Conservation (phyloP, 2,329 filamentous ascomycete species). For the Thermothelomyces thermophilus region DNA sequence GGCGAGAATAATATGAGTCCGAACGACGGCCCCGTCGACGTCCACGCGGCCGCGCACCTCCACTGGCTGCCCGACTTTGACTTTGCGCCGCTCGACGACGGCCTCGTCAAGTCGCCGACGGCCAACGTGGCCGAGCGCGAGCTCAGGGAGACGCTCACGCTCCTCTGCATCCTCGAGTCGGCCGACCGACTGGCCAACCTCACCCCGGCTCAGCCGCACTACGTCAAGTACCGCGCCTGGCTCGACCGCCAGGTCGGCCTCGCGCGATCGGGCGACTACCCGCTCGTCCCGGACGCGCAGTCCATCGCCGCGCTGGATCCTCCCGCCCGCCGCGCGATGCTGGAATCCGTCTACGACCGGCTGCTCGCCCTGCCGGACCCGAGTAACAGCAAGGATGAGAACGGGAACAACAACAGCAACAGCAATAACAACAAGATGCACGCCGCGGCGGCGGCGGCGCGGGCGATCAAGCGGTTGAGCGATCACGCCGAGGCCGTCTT, state of each 20-base stretch:
- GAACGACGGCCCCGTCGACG: neutral
- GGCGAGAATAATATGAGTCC: too few species aligned
- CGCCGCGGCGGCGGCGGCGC: neutral
- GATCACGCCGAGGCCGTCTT: conserved; percentile 3
- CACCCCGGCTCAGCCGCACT: neutral
- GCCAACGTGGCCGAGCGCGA: neutral
- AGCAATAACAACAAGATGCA: neutral
- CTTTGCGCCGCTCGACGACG: neutral
- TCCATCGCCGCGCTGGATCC: neutral
- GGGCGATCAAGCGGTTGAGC: neutral
- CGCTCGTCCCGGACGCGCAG: neutral
- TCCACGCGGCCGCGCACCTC: conserved; percentile 3
- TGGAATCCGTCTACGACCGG: neutral
- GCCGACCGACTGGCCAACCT: neutral
- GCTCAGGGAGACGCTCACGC: neutral
- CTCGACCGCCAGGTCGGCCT: neutral
- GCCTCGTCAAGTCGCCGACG: neutral
- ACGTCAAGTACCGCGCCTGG: conserved; percentile 4
- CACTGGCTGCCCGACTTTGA: conserved; percentile 7
- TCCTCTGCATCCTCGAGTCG: conserved; percentile 7
- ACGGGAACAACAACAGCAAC: too few species aligned
- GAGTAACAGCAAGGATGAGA: too few species aligned
- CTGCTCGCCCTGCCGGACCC: neutral
- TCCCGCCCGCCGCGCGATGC: neutral
- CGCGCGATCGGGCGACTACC: neutral